phyloP scores from a whole-genome alignment of 2,329 filamentous ascomycete species.

The Penicillium sp. region DNA sequence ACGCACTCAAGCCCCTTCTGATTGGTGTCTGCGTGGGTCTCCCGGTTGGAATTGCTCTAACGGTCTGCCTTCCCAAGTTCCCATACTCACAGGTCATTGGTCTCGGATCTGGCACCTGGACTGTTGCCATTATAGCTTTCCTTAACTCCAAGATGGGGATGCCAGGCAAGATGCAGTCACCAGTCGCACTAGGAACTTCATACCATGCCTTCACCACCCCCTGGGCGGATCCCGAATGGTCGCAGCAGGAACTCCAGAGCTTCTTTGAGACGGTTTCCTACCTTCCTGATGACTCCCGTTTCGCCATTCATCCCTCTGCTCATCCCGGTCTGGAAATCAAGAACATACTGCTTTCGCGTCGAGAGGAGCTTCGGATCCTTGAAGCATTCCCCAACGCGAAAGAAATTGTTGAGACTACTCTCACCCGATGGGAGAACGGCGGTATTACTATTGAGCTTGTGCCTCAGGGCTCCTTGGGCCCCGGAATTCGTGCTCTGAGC shows the following conservation, averaged over 20 bases:
- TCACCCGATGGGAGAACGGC: slow-evolving; percentile 34
- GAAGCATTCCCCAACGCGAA: slow-evolving; percentile 48
- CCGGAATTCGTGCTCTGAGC: slow-evolving; percentile 36
- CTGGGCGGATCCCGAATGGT: slow-evolving; percentile 47
- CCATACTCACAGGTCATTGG: slow-evolving; percentile 49
- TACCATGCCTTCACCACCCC: slow-evolving; percentile 48
- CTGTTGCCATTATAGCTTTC: slow-evolving; percentile 50
- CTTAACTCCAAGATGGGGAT: slow-evolving; percentile 50
- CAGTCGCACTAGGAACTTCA: slow-evolving; percentile 31
- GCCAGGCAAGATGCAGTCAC: slow-evolving; percentile 41
- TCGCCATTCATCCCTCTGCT: slow-evolving; percentile 38
- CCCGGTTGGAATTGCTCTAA: slow-evolving; percentile 47
- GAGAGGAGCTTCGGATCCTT: slow-evolving; percentile 30
- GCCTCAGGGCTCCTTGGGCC: slow-evolving; percentile 31
- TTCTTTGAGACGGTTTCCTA: slow-evolving; percentile 45
- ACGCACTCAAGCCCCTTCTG: slow-evolving; percentile 49
- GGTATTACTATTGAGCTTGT: slow-evolving; percentile 36
- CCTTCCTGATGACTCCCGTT: slow-evolving; percentile 44
- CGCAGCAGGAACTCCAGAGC: slow-evolving; percentile 51
- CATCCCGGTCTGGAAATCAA: slow-evolving; percentile 48
- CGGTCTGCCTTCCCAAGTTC: slow-evolving; percentile 39
- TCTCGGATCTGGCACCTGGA: slow-evolving; percentile 52
- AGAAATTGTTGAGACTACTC: slow-evolving; percentile 33
- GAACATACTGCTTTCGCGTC: slow-evolving; percentile 40
- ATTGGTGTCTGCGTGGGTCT: slow-evolving; percentile 48